These are phyloP conservation scores for Colletotrichum liriopes DNA, from an alignment of 2,329 filamentous ascomycete species.

Conservation along the genomic window DNA sequence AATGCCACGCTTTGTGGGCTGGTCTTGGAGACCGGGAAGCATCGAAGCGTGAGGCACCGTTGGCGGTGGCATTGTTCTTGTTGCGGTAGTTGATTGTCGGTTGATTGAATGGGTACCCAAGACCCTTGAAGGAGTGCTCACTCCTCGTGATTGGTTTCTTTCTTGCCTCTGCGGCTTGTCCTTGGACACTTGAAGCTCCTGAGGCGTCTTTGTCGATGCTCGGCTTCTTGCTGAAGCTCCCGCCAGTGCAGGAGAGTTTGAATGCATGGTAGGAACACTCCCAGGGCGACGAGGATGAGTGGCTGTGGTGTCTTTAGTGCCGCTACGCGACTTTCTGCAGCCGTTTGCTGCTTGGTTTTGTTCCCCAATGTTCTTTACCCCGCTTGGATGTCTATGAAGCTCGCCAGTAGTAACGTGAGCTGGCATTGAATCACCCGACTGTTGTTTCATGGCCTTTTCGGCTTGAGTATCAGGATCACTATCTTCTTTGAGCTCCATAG, in stretches of 20 bases:
- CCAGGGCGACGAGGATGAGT: not conserved
- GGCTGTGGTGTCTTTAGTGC: no score
- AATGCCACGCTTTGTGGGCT: not conserved
- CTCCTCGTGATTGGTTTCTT: not conserved
- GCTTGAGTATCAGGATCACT: not conserved
- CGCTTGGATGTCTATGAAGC: not conserved
- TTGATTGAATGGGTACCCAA: not conserved
- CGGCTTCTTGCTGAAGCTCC: not conserved
- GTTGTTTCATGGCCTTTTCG: not conserved
- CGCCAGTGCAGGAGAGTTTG: not conserved
- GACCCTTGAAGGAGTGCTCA: not conserved
- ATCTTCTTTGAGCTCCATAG: slow-evolving; percentile 65
- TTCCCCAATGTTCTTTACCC: not conserved
- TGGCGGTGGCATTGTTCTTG: not conserved
- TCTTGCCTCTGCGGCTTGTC: not conserved
- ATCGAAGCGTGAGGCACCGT: not conserved
- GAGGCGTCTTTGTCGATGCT: not conserved
- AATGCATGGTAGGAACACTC: not conserved
- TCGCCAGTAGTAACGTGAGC: not conserved
- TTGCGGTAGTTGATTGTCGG: not conserved
- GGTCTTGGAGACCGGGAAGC: slow-evolving; percentile 4
- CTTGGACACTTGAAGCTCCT: not conserved
- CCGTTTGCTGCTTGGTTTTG: not conserved
- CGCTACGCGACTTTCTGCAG: not conserved
- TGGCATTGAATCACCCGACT: no score